These are phyloP conservation scores for Ceratobasidium sp. DNA, from an alignment of 1,284 basidiomycete species.

Conservation along the genomic window DNA sequence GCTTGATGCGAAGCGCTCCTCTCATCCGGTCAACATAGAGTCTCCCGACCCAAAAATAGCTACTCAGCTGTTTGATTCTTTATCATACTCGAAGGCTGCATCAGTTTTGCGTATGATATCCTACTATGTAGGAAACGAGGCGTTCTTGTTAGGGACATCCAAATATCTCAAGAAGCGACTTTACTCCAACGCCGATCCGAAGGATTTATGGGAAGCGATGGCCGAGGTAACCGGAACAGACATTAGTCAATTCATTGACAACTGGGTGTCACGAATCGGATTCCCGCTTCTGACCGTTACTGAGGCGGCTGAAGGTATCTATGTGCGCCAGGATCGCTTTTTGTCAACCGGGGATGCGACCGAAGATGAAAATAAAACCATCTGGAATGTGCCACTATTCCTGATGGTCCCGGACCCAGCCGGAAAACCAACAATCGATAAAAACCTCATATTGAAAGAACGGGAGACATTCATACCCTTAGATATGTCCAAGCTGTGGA, in stretches of 20 bases:
- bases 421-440: slow-evolving; percentile 69
- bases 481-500: slow-evolving; percentile 74
- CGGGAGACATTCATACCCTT: slow-evolving; percentile 74
- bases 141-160: slow-evolving; percentile 56
- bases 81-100: slow-evolving; percentile 56
- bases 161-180: slow-evolving; percentile 63
- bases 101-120: slow-evolving; percentile 62
- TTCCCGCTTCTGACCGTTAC: slow-evolving; percentile 60
- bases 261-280: slow-evolving; percentile 59
- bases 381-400: slow-evolving; percentile 87
- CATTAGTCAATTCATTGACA: slow-evolving; percentile 59
- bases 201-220: slow-evolving; percentile 62
- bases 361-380: slow-evolving; percentile 85
- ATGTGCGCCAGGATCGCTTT: slow-evolving; percentile 89
- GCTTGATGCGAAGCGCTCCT: slow-evolving; percentile 61
- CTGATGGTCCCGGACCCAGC: slow-evolving; percentile 67
- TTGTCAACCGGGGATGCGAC: slow-evolving; percentile 81
- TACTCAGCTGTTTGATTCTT: slow-evolving; percentile 56
- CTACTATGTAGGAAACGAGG: slow-evolving; percentile 59
- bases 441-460: slow-evolving; percentile 67
- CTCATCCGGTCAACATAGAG: slow-evolving; percentile 64
- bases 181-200: slow-evolving; percentile 58
- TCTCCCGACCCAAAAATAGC: slow-evolving; percentile 57
- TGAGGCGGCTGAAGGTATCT: slow-evolving; percentile 53
- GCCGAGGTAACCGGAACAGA: slow-evolving; percentile 59